Evolutionary conservation across 768 basidiomycete genomes (phyloP), one percentile per base, ranked within the genome.

Genomic region (Tylopilus felleus): DNA sequence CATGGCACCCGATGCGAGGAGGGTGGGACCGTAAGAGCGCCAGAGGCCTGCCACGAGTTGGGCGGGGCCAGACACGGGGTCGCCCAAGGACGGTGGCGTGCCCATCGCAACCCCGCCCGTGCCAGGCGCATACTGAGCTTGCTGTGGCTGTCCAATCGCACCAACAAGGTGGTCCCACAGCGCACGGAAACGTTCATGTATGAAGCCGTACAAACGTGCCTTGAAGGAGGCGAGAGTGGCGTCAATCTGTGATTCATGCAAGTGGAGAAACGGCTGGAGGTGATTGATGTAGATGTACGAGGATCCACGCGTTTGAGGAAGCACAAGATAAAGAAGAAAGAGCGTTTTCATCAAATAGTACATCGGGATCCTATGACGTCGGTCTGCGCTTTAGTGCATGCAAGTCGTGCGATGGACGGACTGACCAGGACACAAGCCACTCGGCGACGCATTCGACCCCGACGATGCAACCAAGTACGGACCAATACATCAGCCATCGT

Each of bases 401-500:
- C 41, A 21, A 47, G 57, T 44, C 40, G 44, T 39, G 53, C 47
- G 53, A 59, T 45, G 42, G 49, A 47, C 29, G 10, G 60, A 60
- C 86, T 63, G 61, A 91, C 94, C 93, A 94, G 56, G 85, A 90
- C 28, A 96, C 73, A 16, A 86, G 71, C 91, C 93, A 95, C 64
- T 94, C 93, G 9, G 86, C 86, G 25, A 90, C 75, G 63, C 88
- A 88, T 70, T 97, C 94, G 6, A 90, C 72, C 5, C 82, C 86
- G 16, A 93, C 80, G 63, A 93, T 83, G 65, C 86, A 88, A 2
- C 90, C 88, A 3, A 91, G 79, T 0, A 90, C 88, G n/a, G 85
- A 85, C 94, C 95, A 98, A 64, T 97, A 98, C 90, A 93, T 95
- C 50, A 98, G 79, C 93, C 95, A 97, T 72, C 93, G 77, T 68